These are phyloP conservation scores for Alternaria sp. DNA, from an alignment of 2,329 filamentous ascomycete species.

Conservation along the genomic window DNA sequence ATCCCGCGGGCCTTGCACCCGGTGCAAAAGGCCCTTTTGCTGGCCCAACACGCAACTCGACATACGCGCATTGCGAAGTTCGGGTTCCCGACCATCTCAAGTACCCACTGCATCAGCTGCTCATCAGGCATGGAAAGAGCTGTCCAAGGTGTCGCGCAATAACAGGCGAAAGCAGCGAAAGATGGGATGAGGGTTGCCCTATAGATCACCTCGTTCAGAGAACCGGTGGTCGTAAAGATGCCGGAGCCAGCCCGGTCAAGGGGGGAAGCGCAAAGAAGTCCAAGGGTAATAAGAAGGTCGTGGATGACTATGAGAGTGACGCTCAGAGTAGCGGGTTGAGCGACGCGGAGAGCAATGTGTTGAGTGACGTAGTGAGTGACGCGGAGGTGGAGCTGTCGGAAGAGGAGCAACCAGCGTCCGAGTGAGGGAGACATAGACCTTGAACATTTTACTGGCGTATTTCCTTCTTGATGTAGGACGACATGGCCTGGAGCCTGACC, in stretches of 20 bases:
- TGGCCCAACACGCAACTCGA: conserved; percentile 60
- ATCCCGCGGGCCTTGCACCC: conserved; percentile 43
- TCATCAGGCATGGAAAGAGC: conserved; percentile 69
- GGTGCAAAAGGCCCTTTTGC: conserved; percentile 53
- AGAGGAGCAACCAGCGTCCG: conserved; percentile 4
- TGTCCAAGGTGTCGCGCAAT: conserved; percentile 68
- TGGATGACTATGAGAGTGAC: conserved; percentile 39
- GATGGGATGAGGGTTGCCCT: conserved; percentile 70
- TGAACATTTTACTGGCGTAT: neutral
- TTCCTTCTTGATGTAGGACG: neutral
- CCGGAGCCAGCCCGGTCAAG: conserved; percentile 26
- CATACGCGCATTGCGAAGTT: conserved; percentile 68
- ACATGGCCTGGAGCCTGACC: neutral
- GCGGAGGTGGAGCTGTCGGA: conserved; percentile 31
- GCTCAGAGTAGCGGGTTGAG: conserved; percentile 31
- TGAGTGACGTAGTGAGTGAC: conserved; percentile 43
- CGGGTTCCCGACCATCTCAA: conserved; percentile 69
- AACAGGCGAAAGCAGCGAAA: conserved; percentile 67
- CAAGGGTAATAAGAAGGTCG: conserved; percentile 23
- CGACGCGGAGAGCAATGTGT: conserved; percentile 22
- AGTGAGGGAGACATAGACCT: neutral
- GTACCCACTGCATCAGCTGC: conserved; percentile 68
- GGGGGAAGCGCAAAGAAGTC: conserved; percentile 26
- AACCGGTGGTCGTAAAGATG: conserved; percentile 63
- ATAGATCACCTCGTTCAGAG: conserved; percentile 70